Evolutionary conservation across 805 yeast species (phyloP).

Genomic region (Candida chauliodis): DNA sequence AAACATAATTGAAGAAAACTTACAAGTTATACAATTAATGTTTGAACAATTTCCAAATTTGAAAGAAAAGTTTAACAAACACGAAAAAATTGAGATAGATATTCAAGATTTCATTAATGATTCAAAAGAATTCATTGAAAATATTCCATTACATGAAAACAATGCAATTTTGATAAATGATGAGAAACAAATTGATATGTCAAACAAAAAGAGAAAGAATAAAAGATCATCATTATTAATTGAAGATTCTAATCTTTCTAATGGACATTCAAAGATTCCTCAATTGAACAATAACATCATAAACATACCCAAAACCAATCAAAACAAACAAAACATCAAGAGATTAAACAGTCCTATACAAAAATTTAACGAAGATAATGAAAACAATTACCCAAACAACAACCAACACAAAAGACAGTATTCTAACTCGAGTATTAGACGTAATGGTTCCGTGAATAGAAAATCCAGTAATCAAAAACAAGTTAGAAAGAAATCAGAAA

Average conservation of each 20-base stretch:
- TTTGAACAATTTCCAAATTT: constrained; percentile 36
- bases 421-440: constrained; percentile 4
- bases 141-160: no score
- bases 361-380: no score
- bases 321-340: background rate
- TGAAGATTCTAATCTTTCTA: constrained; percentile 17
- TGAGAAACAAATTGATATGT: constrained; percentile 11
- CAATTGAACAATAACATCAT: constrained; percentile 9
- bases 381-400: no score
- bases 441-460: constrained; percentile 8
- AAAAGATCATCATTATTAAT: constrained; percentile 30
- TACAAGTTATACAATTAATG: constrained; percentile 39
- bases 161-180: no score
- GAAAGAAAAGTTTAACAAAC: constrained; percentile 24
- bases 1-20: constrained; percentile 43
- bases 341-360: background rate
- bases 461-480: constrained; percentile 10
- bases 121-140: constrained; percentile 32
- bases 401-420: constrained; percentile 1
- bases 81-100: constrained; percentile 27
- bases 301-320: constrained; percentile 7
- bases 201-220: constrained; percentile 27
- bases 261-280: constrained; percentile 4
- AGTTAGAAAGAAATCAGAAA: constrained; percentile 19
- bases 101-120: constrained; percentile 32